Base-by-base conservation (phyloP, 176 grass and related monocot genomes). In the Cenchrus purpureus region DNA sequence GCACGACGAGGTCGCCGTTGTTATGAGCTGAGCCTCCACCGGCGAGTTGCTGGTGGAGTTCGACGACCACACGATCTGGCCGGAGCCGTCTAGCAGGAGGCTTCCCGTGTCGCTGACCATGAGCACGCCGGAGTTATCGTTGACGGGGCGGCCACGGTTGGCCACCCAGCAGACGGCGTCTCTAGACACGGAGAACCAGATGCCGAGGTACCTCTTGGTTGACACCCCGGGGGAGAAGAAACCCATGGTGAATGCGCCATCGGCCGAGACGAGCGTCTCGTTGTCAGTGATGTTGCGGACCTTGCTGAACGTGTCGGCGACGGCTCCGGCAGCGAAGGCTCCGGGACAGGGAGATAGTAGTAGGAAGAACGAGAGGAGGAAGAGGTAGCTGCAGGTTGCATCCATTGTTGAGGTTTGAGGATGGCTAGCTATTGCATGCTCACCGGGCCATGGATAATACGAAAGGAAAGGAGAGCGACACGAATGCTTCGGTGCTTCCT, bases 201-300 rank as follows among this genome's bases (percentile, higher is more conserved):
- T 67, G 4, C 74, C 85, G 4, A 84, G 42, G 67, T 83, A 86
- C 11, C 69, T 55, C 6, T 22, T 58, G 13, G 11, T 12, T 56
- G n/a, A 17, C 50, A 7, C 45, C 15, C 76, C 71, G 5, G 74
- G 88, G 2, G 84, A 83, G 79, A 86, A 83, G 79, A 86, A 90
- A 8, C 88, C 84, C 12, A 90, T 7, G 28, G 59, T 77, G 46
- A 90, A 90, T 2, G 19, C 42, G 8, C 88, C 79, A 4, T 20
- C 60, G 12, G 76, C 67, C 1, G 84, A 90, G 65, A 83, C 50
- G 13, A 90, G 63, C 17, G 79, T 84, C 13, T 32, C 62, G 8
- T 31, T 15, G 20, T 53, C 77, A 8, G 61, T 79, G 61, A 79
- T 79, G 77, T 79, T 79, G 16, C 69, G 10, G 12, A 10, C 44